Conservation (phyloP, 441 rosid genomes). For the Adansonia grandidieri region DNA sequence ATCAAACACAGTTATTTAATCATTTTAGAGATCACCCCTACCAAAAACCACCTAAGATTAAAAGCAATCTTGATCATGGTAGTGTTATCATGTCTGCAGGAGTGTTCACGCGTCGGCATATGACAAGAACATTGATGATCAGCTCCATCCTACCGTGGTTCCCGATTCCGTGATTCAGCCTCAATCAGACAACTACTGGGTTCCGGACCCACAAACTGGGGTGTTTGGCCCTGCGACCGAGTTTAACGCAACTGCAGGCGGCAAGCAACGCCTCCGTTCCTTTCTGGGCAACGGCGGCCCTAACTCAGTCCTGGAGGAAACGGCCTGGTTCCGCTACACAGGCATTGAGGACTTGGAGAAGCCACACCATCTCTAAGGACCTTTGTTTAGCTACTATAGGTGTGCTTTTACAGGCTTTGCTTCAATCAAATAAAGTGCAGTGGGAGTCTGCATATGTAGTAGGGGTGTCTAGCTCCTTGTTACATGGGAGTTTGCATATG, state of each 20-base stretch:
- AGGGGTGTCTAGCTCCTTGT: background rate
- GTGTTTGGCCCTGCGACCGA: conserved; percentile 77
- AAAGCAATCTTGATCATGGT: background rate
- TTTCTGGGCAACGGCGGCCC: conserved; percentile 17
- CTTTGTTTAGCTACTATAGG: background rate
- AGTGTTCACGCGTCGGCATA: conserved; percentile 61
- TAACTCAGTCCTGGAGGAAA: conserved; percentile 63
- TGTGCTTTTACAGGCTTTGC: background rate
- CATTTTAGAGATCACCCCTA: too few species aligned
- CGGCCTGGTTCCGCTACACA: conserved; percentile 92
- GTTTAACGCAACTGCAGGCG: conserved; percentile 32
- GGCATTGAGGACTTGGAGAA: conserved; percentile 83
- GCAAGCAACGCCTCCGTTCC: background rate
- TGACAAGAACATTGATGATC: conserved; percentile 84
- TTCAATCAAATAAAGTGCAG: conserved; percentile 1
- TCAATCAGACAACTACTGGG: conserved; percentile 78
- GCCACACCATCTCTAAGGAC: conserved; percentile 44
- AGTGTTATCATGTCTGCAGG: conserved; percentile 32
- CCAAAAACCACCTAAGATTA: background rate
- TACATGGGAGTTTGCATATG: background rate
- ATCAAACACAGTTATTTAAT: too few species aligned
- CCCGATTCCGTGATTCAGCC: conserved; percentile 73
- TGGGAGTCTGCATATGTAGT: background rate
- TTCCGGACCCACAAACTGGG: conserved; percentile 85
- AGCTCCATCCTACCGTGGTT: conserved; percentile 49